These are phyloP conservation scores for Sextonia rubra DNA, from an alignment of 164 flowering plant species.

Conservation along the genomic window DNA sequence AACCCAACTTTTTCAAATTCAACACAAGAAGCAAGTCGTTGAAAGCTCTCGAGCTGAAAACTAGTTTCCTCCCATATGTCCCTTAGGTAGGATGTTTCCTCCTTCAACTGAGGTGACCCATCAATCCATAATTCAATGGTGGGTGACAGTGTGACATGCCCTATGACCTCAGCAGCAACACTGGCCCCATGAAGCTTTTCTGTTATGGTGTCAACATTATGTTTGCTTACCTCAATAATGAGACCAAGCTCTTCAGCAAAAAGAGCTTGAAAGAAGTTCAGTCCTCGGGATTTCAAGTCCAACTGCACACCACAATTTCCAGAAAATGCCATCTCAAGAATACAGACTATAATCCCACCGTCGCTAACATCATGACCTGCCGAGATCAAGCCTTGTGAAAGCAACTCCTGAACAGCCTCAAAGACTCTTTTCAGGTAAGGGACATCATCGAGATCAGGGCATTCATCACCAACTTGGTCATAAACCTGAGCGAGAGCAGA, in stretches of 20 bases:
- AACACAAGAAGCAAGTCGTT: constrained; percentile 78
- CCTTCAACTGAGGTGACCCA: constrained; percentile 50
- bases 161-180: constrained; percentile 59
- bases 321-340: constrained; percentile 91
- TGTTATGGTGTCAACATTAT: constrained; percentile 39
- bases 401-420: constrained; percentile 59
- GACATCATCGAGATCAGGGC: constrained; percentile 90
- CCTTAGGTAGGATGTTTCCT: constrained; percentile 55
- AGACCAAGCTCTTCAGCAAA: constrained; percentile 96
- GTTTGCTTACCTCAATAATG: constrained; percentile 66
- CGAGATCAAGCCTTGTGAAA: constrained; percentile 61
- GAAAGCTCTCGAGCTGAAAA: constrained; percentile 71
- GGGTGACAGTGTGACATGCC: constrained; percentile 47
- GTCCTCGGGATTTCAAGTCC: constrained; percentile 49
- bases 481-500: constrained; percentile 89
- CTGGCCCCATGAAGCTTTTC: constrained; percentile 34
- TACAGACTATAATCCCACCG: constrained; percentile 69
- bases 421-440: constrained; percentile 66
- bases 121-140: constrained; percentile 50
- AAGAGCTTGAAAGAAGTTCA: constrained; percentile 50
- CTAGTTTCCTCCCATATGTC: constrained; percentile 98
- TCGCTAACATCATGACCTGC: constrained; percentile 98
- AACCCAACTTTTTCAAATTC: constrained; percentile 65
- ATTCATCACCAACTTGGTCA: constrained; percentile 77
- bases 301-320: constrained; percentile 78